These are phyloP conservation scores for Thelonectria blattea DNA, from an alignment of 2,329 filamentous ascomycete species.

Conservation along the genomic window DNA sequence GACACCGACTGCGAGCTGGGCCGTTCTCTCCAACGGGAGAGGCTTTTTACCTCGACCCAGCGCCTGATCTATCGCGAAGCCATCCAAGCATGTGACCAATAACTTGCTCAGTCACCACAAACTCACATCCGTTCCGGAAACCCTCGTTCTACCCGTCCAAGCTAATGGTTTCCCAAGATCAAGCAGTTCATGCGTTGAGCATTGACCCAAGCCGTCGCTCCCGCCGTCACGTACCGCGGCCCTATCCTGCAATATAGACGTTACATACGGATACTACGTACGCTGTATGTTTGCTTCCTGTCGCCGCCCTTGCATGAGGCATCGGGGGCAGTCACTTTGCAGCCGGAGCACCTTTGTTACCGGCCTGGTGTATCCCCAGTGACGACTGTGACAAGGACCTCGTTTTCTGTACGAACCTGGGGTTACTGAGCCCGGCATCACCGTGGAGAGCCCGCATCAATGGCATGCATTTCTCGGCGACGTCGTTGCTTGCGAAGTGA, in stretches of 20 bases:
- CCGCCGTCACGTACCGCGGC: neutral
- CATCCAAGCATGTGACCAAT: neutral
- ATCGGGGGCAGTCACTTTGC: slow-evolving; percentile 3
- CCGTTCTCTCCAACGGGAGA: neutral
- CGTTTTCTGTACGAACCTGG: neutral
- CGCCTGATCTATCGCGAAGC: neutral
- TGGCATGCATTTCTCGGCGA: neutral
- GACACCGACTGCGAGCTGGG: neutral
- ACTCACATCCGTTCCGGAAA: neutral
- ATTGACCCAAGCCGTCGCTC: slow-evolving; percentile 8
- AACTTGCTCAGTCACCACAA: neutral
- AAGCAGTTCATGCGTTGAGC: slow-evolving; percentile 6
- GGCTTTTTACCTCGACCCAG: neutral
- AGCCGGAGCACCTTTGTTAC: slow-evolving; percentile 2
- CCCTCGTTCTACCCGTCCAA: neutral
- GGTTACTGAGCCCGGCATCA: neutral
- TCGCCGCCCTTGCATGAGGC: slow-evolving; percentile 17
- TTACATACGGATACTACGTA: neutral
- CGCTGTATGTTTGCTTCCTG: neutral
- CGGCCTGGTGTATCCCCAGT: slow-evolving; percentile 3
- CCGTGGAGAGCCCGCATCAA: neutral
- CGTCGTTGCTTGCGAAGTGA: too few species aligned
- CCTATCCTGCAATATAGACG: neutral
- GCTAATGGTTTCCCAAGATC: neutral
- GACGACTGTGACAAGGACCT: neutral